These are phyloP conservation scores for Lepidium aucheri DNA, from an alignment of 345 rosid genomes.

Conservation along the genomic window DNA sequence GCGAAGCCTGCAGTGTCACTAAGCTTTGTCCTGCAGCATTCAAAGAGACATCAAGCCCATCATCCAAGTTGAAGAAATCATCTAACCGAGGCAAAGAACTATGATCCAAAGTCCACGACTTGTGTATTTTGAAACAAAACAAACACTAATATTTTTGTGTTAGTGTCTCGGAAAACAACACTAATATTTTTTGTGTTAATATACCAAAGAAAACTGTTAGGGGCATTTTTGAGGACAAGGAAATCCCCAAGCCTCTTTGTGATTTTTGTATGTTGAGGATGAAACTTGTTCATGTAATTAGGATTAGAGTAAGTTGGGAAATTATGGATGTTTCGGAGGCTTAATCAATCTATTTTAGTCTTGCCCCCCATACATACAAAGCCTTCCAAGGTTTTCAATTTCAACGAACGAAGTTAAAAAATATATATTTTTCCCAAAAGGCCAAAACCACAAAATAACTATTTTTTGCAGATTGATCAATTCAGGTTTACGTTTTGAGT, in stretches of 20 bases:
- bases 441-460: neutral
- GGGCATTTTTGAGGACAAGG: neutral
- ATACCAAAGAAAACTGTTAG: neutral
- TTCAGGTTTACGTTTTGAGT: neutral
- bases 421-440: too few species aligned
- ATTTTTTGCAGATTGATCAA: neutral
- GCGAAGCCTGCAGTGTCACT: conserved; percentile 50
- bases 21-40: conserved; percentile 87
- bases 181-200: too few species aligned
- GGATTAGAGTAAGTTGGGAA: neutral
- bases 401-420: neutral
- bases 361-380: too few species aligned
- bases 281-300: neutral
- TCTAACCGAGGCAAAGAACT: conserved; percentile 28
- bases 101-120: conserved; percentile 1
- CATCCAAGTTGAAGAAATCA: conserved; percentile 48
- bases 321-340: too few species aligned
- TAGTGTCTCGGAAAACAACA: neutral
- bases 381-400: neutral
- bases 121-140: neutral
- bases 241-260: neutral
- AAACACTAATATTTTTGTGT: neutral
- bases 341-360: too few species aligned
- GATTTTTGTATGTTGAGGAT: neutral
- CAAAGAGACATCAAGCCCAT: conserved; percentile 58